A percentile compares a stretch with the other conserved stretches of the same genome.
Conservation (phyloP, 345 rosid genomes). For the Lepidium aucheri region DNA sequence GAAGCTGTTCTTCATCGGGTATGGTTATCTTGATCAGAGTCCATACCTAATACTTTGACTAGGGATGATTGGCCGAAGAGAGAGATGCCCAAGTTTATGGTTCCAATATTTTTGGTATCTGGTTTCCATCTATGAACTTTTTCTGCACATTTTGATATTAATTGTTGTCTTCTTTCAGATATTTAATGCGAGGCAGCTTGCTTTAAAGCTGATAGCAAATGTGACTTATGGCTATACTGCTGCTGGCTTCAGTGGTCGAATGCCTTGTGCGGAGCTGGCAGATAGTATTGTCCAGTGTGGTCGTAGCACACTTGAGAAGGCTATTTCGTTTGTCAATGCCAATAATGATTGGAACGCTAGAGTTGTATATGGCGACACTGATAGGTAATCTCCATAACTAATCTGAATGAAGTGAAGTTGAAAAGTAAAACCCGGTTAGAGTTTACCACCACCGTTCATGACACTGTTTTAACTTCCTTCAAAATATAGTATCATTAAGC, state of each 20-base stretch:
- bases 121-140: not conserved
- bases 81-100: not conserved
- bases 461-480: not conserved
- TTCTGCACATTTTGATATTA: not conserved
- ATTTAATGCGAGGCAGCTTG: constrained; percentile 95
- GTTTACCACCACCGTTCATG: not conserved
- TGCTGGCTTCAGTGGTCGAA: constrained; percentile 99
- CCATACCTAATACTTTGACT: not conserved
- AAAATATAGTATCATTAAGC: not conserved
- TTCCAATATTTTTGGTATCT: not conserved
- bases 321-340: constrained; percentile 70
- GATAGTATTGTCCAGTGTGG: constrained; percentile 99
- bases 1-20: constrained; percentile 83
- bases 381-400: constrained; percentile 46
- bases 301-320: constrained; percentile 86
- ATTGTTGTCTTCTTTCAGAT: constrained; percentile 51
- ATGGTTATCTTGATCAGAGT: constrained; percentile 25
- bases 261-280: constrained; percentile 99
- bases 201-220: constrained; percentile 93
- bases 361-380: constrained; percentile 95
- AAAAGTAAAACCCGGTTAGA: not conserved
- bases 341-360: constrained; percentile 74
- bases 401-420: not conserved
- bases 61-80: not conserved
- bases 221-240: constrained; percentile 98